Conservation (phyloP, 768 basidiomycete genomes). For the Macrolepiota fuliginosa region DNA sequence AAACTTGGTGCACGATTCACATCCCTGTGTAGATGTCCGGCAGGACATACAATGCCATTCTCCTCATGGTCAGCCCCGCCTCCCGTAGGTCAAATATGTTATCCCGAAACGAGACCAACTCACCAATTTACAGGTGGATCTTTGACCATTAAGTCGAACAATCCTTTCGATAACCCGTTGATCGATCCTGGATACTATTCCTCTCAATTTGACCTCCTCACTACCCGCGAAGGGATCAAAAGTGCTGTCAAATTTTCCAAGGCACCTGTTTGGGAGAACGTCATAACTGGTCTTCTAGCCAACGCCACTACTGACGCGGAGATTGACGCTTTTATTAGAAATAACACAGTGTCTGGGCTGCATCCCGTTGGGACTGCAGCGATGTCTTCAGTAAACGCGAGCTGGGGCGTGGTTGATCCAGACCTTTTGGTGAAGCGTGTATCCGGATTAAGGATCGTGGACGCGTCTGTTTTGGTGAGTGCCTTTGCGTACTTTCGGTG, state of each 20-base stretch:
- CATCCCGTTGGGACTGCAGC: slow-evolving; percentile 32
- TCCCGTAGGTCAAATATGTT: slow-evolving; percentile 18
- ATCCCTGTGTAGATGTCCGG: slow-evolving; percentile 13
- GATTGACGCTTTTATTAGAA: slow-evolving; percentile 18
- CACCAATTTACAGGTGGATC: slow-evolving; percentile 16
- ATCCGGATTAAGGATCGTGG: slow-evolving; percentile 33
- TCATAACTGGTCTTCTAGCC: slow-evolving; percentile 14
- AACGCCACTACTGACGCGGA: slow-evolving; percentile 12
- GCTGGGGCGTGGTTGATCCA: slow-evolving; percentile 34
- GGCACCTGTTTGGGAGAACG: slow-evolving; percentile 18
- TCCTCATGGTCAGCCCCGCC: slow-evolving; percentile 24
- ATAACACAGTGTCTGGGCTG: slow-evolving; percentile 19
- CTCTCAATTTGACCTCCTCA: slow-evolving; percentile 12
- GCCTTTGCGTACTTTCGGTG: background rate
- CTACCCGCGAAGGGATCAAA: slow-evolving; percentile 20
- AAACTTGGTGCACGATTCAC: background rate
- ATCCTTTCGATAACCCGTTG: slow-evolving; percentile 24
- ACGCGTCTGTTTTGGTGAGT: slow-evolving; percentile 34
- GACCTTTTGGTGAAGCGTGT: slow-evolving; percentile 34
- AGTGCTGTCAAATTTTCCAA: slow-evolving; percentile 17
- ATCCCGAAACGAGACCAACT: background rate
- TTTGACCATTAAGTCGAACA: slow-evolving; percentile 16
- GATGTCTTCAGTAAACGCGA: slow-evolving; percentile 26
- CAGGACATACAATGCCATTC: slow-evolving; percentile 18
- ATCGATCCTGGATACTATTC: slow-evolving; percentile 15